Base-by-base conservation (phyloP, 306 rosid genomes). In the Dryas alaskensis region DNA sequence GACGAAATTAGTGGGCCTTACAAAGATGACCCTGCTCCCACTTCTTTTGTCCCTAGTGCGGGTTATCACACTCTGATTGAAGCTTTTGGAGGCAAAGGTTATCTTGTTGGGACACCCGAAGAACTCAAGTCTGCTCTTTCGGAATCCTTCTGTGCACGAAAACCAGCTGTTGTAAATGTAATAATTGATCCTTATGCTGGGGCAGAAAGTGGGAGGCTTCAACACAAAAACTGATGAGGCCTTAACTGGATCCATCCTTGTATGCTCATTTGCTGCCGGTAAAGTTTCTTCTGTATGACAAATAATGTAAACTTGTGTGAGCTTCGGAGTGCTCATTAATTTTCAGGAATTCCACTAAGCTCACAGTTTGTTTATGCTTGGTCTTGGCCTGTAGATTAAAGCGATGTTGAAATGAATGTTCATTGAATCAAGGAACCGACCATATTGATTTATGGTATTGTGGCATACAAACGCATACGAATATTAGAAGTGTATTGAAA, bases 41-140 rank as follows among this genome's bases (percentile, higher is more conserved):
- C 99, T 60, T 90, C 97, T 1, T 84, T 94, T 63, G 92, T 92
- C 42, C 96, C 96, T 2, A 72, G 45, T 72, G 92, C 96, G 11
- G 94, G 82, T 39, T 94, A 94, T 84, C 97, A 94, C 84, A 61
- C 73, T 42, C 46, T 94, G 82, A 94, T 94, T 9, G 96, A 94
- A 86, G 99, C 99, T 69, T 94, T 94, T 72, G 96, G 99, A n/a
- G 99, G 99, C 53, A 94, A 88, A 75, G 99, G 99, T 7, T 94
- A 89, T 83, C 81, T 86, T 70, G 87, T 82, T 16, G 84, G 73
- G 76, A 89, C 96, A 42, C 97, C 96, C 0, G 89, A 88, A 63
- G 96, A 92, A 73, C 93, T 94, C 58, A 92, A 85, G 75, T 76
- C 83, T 68, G 92, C 99, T 27, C 92, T 94, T 76, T 82, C 95